Conservation (phyloP, 2,329 filamentous ascomycete species). For the Scolecobasidium constrictum region DNA sequence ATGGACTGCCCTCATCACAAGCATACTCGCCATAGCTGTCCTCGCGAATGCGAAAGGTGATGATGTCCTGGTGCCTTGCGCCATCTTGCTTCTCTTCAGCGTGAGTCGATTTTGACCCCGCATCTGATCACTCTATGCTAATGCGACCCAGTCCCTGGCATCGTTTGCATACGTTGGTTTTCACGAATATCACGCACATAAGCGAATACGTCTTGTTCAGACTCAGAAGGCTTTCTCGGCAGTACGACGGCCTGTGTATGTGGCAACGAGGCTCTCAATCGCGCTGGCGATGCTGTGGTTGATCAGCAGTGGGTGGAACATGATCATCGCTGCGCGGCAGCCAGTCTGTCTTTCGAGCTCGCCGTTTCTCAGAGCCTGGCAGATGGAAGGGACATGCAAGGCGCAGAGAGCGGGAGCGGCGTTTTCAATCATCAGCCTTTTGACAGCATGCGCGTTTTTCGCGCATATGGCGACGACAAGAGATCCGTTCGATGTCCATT, state of each 20-base stretch:
- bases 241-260: conserved; percentile 21
- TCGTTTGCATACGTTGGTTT: conserved; percentile 23
- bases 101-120: conserved; percentile 15
- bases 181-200: conserved; percentile 23
- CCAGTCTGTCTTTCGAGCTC: conserved; percentile 20
- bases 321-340: conserved; percentile 26
- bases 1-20: conserved; percentile 21
- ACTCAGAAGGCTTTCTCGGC: conserved; percentile 16
- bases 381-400: conserved; percentile 21
- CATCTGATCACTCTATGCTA: not conserved
- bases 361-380: conserved; percentile 19
- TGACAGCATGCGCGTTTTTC: conserved; percentile 7
- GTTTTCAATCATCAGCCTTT: conserved; percentile 24
- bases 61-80: conserved; percentile 18
- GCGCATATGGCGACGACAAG: conserved; percentile 1
- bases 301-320: conserved; percentile 26
- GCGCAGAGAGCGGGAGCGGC: conserved; percentile 20
- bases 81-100: conserved; percentile 21
- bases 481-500: conserved; percentile 3
- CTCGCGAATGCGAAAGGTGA: conserved; percentile 20
- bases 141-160: conserved; percentile 18
- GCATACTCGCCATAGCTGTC: conserved; percentile 20
- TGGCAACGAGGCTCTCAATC: conserved; percentile 22
- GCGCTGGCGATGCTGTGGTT: conserved; percentile 25
- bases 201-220: conserved; percentile 21